Percentiles rank a stretch among this genome's conserved stretches.
These are phyloP conservation scores for Ogataea wickerhamii DNA, from an alignment of 805 yeast genomes.

Conservation along the genomic window DNA sequence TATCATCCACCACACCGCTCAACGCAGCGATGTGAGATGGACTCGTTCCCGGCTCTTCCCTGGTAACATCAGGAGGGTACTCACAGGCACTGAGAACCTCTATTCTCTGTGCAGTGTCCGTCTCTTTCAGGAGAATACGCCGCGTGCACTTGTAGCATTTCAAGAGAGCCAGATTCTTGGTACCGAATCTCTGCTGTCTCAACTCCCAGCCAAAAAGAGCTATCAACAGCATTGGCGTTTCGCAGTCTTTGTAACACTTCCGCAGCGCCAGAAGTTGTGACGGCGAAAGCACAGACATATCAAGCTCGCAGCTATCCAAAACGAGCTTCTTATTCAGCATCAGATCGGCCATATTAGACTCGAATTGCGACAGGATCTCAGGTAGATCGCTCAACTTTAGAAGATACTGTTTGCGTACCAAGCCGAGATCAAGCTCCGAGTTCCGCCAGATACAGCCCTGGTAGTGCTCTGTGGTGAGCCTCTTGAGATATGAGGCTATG, in stretches of 20 bases:
- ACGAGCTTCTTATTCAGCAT: constrained; percentile 12
- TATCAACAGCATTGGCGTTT: constrained; percentile 14
- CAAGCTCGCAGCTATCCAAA: constrained; percentile 13
- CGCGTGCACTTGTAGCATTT: constrained; percentile 35
- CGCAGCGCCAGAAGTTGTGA: constrained; percentile 6
- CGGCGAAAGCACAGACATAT: constrained; percentile 23
- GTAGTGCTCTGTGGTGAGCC: constrained; percentile 29
- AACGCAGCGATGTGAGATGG: constrained; percentile 7
- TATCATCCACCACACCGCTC: constrained; percentile 5
- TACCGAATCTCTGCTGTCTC: constrained; percentile 25
- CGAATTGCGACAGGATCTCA: constrained; percentile 19
- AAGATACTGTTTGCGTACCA: constrained; percentile 25
- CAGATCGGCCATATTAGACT: constrained; percentile 14
- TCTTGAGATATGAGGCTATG: constrained; percentile 23
- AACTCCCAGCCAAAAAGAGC: constrained; percentile 38
- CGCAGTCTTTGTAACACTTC: constrained; percentile 9
- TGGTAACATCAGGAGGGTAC: constrained; percentile 26
- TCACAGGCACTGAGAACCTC: constrained; percentile 25
- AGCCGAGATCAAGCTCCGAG: constrained; percentile 11
- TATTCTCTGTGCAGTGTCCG: constrained; percentile 1
- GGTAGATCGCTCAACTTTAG: constrained; percentile 26
- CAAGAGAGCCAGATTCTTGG: constrained; percentile 27
- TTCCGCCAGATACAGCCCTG: constrained; percentile 26
- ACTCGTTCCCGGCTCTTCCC: too few relatives aligned
- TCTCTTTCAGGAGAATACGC: constrained; percentile 29